Evolutionary conservation across 345 rosid species (phyloP), one percentile per base, ranked within the genome.

Genomic region (Eutrema heterophyllum): DNA sequence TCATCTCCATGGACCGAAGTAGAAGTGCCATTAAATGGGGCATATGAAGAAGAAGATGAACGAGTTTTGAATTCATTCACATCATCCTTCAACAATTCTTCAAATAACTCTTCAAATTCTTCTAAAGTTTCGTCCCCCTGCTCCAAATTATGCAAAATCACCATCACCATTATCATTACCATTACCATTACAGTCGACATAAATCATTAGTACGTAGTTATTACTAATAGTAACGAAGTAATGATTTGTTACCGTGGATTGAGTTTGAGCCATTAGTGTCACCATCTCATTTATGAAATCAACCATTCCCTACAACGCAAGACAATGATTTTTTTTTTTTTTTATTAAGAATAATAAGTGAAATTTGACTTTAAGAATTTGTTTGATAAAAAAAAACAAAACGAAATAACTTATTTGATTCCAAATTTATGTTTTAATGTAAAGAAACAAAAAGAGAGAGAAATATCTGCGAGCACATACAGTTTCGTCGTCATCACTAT

Each of bases 401-500:
- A n/a, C n/a, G n/a, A n/a, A n/a, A n/a, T n/a, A n/a, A n/a, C n/a
- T n/a, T n/a, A n/a, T n/a, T n/a, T n/a, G n/a, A n/a, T n/a, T 21
- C 24, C 1, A 21, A 21, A 21, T 21, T 21, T 21, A 21, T 21
- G 24, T 21, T 21, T 21, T 21, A 21, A 21, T 21, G 24, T 21
- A 36, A 1, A 36, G 10, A 7, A 3, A 3, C 4, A 40, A 12
- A 40, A 9, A 46, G 2, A 48, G 2, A 48, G 5, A 18, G 33
- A 7, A 18, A 21, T 49, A 49, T 8, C 1, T 51, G 6, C 2
- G 16, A 58, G 26, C 30, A 33, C 40, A 0, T 69, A 76, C 79
- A 29, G 49, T 69, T 76, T 85, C 88, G 81, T 86, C 94, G 69
- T 89, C 97, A 80, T 91, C 94, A 83, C 91, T 87, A 75, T 84